Evolutionary conservation across 2,329 filamentous ascomycete species (phyloP).

Genomic region (Ophiostoma perfectum): DNA sequence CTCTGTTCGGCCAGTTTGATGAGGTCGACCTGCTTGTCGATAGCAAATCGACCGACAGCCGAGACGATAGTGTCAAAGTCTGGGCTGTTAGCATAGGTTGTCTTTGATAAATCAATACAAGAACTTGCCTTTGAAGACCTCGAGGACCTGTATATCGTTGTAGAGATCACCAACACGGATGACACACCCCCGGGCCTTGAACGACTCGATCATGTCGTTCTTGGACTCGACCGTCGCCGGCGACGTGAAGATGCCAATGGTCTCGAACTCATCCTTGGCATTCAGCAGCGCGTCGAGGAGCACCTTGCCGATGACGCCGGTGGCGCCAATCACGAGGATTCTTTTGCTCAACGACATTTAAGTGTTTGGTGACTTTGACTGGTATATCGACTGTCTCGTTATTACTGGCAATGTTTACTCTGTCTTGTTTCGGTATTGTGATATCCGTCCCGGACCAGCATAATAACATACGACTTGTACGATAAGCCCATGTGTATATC

Average conservation of each 20-base stretch:
- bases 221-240: conserved; percentile 18
- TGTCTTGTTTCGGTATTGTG: not conserved
- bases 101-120: no score
- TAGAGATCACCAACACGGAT: conserved; percentile 20
- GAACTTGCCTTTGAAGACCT: conserved; percentile 18
- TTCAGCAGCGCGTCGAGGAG: conserved; percentile 33
- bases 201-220: conserved; percentile 17
- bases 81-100: not conserved
- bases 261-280: conserved; percentile 32
- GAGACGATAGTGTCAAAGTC: conserved; percentile 24
- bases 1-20: conserved; percentile 40
- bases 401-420: not conserved
- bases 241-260: conserved; percentile 47
- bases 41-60: conserved; percentile 22
- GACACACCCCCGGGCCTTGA: conserved; percentile 13
- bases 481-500: not conserved
- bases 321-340: conserved; percentile 34
- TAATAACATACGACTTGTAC: not conserved
- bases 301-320: conserved; percentile 35
- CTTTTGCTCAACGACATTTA: conserved; percentile 10
- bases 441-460: not conserved
- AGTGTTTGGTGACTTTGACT: not conserved
- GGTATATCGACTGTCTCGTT: not conserved
- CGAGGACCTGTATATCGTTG: conserved; percentile 20
- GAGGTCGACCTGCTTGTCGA: conserved; percentile 24